Base-by-base conservation (phyloP, 176 grass and related monocot genomes). In the Thalia dealbata region DNA sequence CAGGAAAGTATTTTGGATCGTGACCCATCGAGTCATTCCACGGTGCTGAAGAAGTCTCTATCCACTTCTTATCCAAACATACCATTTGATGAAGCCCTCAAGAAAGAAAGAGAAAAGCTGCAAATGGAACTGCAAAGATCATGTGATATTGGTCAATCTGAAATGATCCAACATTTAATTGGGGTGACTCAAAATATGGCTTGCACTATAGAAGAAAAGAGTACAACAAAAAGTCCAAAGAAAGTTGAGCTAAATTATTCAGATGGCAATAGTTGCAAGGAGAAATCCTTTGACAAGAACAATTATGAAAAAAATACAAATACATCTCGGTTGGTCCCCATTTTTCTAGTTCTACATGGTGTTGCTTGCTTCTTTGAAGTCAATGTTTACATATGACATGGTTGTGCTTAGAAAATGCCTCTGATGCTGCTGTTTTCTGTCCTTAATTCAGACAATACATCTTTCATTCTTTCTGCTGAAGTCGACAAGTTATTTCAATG, bases 21-120 rank as follows among this genome's bases (percentile, higher is more conserved):
- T 60, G 89, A 99, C 41, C 76, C 83, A 58, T 70, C 74, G 35
- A 84, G 25, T 78, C 81, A 88, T 68, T 79, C 95, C 0, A 69
- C 85, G 1, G 83, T 93, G 69, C 83, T 99, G 12, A 99, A 92
- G 77, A 99, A 99, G 70, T 84, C 87, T 54, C 83, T 99, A 50
- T 93, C 95, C 42, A 88, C 87, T 73, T 91, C 95, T 52, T 99
- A 99, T 61, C 95, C 95, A 35, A 99, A 93, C 71, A 44, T 99
- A 61, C 95, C 95, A 26, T 93, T 99, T 48, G 84, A 91, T 26
- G 83, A 99, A 74, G 95, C 90, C 22, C 85, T 99, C 52, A 75
- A 44, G 26, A 99, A 93, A 74, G 95, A 99, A 84, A 93, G 82
- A 42, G 95, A 99, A 86, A 99, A 99, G 71, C 83, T 99, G 55